A percentile compares a stretch with the other conserved stretches of the same genome.
Conservation (phyloP, 2,329 filamentous ascomycete genomes). For the Cadophora luteo-olivacea region DNA sequence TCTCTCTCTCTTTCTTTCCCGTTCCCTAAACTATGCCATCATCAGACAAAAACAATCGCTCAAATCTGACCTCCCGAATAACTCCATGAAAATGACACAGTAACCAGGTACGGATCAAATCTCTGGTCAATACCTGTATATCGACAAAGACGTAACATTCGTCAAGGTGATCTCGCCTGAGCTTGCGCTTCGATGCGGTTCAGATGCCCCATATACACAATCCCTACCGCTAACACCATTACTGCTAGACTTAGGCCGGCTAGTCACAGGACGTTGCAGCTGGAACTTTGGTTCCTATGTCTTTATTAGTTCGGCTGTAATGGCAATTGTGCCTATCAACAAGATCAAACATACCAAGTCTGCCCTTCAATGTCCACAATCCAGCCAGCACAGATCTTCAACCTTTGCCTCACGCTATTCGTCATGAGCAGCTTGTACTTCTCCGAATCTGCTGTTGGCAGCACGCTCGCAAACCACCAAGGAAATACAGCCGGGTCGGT, state of each 20-base stretch:
- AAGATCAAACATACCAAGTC: conserved; percentile 33
- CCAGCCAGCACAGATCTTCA: conserved; percentile 86
- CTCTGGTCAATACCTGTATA: conserved; percentile 5
- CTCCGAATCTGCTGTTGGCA: conserved; percentile 78
- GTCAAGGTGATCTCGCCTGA: neutral
- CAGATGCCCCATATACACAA: conserved; percentile 18
- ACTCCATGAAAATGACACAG: neutral
- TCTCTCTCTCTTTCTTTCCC: neutral
- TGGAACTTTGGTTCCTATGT: conserved; percentile 32
- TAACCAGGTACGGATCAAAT: neutral
- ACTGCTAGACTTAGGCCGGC: conserved; percentile 34
- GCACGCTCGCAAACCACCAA: conserved; percentile 87
- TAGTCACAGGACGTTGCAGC: conserved; percentile 40
- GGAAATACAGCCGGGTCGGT: conserved; percentile 77
- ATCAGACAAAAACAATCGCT: neutral
- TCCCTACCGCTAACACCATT: conserved; percentile 23
- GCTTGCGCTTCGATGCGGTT: neutral
- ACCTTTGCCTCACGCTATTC: conserved; percentile 76
- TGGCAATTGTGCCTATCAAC: neutral
- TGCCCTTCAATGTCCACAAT: conserved; percentile 58
- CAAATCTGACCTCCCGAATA: neutral
- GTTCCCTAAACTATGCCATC: neutral
- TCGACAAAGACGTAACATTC: conserved; percentile 1
- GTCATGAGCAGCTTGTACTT: conserved; percentile 79
- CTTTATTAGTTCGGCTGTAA: neutral